Conservation (phyloP, 805 yeast genomes). For the Wickerhamiella vanderwaltii region DNA sequence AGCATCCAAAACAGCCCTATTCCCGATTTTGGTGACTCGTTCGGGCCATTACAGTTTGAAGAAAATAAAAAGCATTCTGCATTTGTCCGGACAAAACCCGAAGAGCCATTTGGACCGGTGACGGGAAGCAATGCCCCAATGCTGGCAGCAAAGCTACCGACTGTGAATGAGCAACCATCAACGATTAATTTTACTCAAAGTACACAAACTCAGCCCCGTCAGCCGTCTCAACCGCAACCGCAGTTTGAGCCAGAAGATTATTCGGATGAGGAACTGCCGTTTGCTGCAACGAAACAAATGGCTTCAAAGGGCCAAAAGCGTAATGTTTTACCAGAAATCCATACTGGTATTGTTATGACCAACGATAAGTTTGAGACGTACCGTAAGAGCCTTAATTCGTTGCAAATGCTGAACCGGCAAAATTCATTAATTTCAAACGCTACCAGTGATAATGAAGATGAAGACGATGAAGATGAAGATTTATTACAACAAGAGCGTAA, state of each 20-base stretch:
- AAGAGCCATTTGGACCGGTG: slow-evolving; percentile 5
- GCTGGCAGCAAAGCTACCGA: slow-evolving; percentile 4
- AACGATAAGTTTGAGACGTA: slow-evolving; percentile 21
- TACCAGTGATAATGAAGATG: slow-evolving; percentile 26
- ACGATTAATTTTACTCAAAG: slow-evolving; percentile 4
- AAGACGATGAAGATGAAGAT: slow-evolving; percentile 32
- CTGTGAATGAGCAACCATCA: slow-evolving; percentile 1
- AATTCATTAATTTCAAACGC: slow-evolving; percentile 13
- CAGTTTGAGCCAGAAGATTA: slow-evolving; percentile 5
- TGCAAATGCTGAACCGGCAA: slow-evolving; percentile 16
- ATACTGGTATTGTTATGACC: slow-evolving; percentile 20
- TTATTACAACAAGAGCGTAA: slow-evolving; percentile 25
- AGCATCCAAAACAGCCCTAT: slow-evolving; percentile 10
- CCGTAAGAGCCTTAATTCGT: slow-evolving; percentile 17
- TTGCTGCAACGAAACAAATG: slow-evolving; percentile 19
- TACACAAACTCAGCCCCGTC: not conserved
- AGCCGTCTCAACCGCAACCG: not conserved
- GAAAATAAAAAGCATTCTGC: not conserved
- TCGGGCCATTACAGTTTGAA: slow-evolving; percentile 3
- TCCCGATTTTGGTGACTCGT: slow-evolving; percentile 2
- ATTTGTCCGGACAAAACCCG: not conserved
- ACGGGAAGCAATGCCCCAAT: slow-evolving; percentile 5
- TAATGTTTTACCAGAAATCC: slow-evolving; percentile 15
- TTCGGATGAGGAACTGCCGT: slow-evolving; percentile 22
- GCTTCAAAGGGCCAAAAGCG: slow-evolving; percentile 17